These are phyloP conservation scores for Rubroshorea leprosula DNA, from an alignment of 345 rosid species.

Conservation along the genomic window DNA sequence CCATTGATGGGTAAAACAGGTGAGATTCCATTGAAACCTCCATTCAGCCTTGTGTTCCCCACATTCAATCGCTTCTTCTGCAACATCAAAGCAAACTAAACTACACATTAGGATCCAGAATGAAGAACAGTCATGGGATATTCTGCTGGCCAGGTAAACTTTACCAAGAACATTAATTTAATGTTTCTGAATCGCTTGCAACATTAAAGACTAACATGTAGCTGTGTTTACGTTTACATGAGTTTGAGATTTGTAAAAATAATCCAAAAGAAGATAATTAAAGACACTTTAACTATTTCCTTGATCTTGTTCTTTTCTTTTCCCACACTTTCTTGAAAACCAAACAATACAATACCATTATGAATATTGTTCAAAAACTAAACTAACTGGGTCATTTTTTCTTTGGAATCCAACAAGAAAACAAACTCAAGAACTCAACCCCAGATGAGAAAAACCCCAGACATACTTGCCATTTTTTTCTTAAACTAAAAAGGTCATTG, in stretches of 20 bases:
- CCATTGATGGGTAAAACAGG: too few species aligned
- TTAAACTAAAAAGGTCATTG: too few species aligned
- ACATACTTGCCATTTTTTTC: too few species aligned
- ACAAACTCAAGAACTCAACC: not conserved
- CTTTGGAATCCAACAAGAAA: conserved; percentile 11
- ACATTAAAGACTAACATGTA: too few species aligned
- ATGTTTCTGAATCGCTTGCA: not conserved
- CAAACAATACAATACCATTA: not conserved
- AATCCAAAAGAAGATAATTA: too few species aligned
- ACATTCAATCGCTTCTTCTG: conserved; percentile 50
- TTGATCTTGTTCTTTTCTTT: not conserved
- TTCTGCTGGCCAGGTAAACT: too few species aligned
- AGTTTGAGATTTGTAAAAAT: too few species aligned
- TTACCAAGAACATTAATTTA: not conserved
- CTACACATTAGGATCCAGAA: too few species aligned
- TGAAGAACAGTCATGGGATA: not conserved
- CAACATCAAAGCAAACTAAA: not conserved
- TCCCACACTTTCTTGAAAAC: not conserved
- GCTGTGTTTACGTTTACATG: not conserved
- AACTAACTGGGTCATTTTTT: not conserved
- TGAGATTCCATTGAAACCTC: too few species aligned
- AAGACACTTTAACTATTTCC: too few species aligned
- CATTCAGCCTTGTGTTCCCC: conserved; percentile 19
- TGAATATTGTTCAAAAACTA: too few species aligned
- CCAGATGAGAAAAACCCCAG: not conserved